These are phyloP conservation scores for Stagonosporopsis cucurbitacearum DNA, from an alignment of 2,329 filamentous ascomycete species.

Conservation along the genomic window DNA sequence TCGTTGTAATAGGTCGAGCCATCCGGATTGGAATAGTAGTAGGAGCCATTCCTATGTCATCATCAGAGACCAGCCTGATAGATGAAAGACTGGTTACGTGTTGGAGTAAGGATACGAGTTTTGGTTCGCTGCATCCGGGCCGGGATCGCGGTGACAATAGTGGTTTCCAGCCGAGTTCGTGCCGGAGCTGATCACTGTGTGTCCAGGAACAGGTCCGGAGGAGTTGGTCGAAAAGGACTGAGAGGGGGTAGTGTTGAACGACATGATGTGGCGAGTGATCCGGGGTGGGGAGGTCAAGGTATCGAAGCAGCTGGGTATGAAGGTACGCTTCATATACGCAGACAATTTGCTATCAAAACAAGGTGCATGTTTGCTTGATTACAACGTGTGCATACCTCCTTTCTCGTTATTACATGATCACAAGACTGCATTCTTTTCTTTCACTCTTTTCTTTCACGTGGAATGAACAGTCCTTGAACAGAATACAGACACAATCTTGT, in stretches of 20 bases:
- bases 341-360: neutral
- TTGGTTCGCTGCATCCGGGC: conserved; percentile 33
- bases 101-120: conserved; percentile 50
- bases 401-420: no score
- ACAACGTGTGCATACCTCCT: no score
- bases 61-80: conserved; percentile 3
- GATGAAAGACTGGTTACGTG: conserved; percentile 39
- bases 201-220: neutral
- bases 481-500: no score
- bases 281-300: neutral
- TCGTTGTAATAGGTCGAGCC: conserved; percentile 46
- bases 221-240: neutral
- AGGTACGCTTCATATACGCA: neutral
- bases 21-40: conserved; percentile 11
- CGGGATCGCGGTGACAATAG: conserved; percentile 47
- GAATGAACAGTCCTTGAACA: no score
- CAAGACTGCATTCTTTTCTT: no score
- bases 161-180: conserved; percentile 41
- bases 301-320: neutral
- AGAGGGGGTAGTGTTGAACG: no score
- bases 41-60: neutral
- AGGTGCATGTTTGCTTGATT: neutral
- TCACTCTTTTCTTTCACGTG: no score
- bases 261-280: neutral
- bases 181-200: conserved; percentile 6